phyloP scores from a whole-genome alignment of 768 basidiomycete genomes.

The Boletus sensibilis region DNA sequence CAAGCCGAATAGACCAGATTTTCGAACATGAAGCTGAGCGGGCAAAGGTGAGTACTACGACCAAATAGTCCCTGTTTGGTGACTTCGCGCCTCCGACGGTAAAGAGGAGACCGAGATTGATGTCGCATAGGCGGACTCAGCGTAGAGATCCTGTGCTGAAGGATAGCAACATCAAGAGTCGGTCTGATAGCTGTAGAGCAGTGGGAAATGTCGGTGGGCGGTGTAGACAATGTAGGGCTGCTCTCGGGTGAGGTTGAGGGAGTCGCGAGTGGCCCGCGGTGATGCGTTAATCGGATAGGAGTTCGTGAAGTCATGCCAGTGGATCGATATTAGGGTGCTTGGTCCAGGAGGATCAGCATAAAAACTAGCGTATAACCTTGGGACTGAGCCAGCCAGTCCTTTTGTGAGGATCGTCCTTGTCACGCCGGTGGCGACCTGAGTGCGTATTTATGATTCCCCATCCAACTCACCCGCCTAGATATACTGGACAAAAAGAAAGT shows the following conservation, averaged over 20 bases:
- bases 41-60: not conserved
- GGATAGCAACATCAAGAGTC: conserved; percentile 10
- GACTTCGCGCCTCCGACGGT: not conserved
- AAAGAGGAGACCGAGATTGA: not conserved
- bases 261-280: conserved; percentile 30
- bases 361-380: conserved; percentile 16
- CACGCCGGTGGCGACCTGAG: not conserved
- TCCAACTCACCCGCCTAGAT: not conserved
- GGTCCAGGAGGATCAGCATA: conserved; percentile 17
- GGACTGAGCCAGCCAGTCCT: conserved; percentile 34
- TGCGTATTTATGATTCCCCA: conserved; percentile 24
- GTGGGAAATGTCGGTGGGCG: conserved; percentile 10
- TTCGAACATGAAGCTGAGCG: conserved; percentile 2
- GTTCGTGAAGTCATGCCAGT: conserved; percentile 28
- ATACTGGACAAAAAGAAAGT: conserved; percentile 23
- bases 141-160: conserved; percentile 12
- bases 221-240: conserved; percentile 16
- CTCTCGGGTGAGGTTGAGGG: conserved; percentile 19
- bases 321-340: conserved; percentile 17
- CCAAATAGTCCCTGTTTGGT: not conserved
- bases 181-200: conserved; percentile 1
- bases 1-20: not conserved
- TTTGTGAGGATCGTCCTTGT: conserved; percentile 18
- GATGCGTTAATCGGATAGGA: conserved; percentile 22
- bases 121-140: not conserved